Evolutionary conservation across 345 rosid species (phyloP).

Genomic region (Gossypium longicalyx): DNA sequence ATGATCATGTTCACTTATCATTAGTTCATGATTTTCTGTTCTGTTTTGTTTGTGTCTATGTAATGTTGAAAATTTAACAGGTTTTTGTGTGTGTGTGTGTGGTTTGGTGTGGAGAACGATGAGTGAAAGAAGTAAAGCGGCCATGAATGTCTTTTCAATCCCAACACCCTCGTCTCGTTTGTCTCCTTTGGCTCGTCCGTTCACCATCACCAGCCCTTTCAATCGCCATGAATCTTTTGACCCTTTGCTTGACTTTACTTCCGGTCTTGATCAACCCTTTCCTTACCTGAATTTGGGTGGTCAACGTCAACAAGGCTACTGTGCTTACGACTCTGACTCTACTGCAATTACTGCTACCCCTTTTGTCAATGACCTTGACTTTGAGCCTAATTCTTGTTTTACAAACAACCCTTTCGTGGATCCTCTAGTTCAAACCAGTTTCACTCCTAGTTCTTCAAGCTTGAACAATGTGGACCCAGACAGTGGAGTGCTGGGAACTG

Average conservation of each 20-base stretch:
- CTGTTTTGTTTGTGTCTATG: background rate
- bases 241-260: constrained; percentile 11
- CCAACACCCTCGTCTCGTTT: constrained; percentile 31
- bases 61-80: background rate
- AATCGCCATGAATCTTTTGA: background rate
- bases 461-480: constrained; percentile 1
- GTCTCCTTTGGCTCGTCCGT: constrained; percentile 41
- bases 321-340: background rate
- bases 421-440: background rate
- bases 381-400: background rate
- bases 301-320: background rate
- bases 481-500: background rate
- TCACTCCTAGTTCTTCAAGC: constrained; percentile 4
- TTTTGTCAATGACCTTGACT: background rate
- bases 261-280: constrained; percentile 14
- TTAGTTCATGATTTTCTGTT: background rate
- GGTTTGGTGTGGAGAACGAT: constrained; percentile 14
- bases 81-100: background rate
- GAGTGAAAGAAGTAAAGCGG: constrained; percentile 19
- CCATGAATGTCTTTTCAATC: constrained; percentile 1
- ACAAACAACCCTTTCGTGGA: background rate
- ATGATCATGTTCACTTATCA: background rate
- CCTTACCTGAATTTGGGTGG: background rate
- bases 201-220: constrained; percentile 23
- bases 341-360: background rate